phyloP scores from a whole-genome alignment of 495 filamentous ascomycete species.

The Beverwykella pulmonaria region DNA sequence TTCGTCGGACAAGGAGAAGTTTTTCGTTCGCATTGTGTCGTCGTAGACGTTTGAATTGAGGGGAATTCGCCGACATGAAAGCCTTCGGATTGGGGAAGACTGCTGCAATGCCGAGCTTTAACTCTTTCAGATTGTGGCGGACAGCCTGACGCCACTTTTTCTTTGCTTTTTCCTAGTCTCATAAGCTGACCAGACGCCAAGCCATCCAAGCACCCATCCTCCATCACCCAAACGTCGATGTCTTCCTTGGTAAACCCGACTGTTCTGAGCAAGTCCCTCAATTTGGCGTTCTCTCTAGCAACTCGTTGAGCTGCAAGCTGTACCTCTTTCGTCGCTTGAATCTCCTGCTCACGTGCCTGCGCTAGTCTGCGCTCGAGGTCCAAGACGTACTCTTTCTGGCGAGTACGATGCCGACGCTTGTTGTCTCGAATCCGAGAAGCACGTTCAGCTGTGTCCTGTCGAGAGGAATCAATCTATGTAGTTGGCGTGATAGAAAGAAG shows the following conservation, averaged over 20 bases:
- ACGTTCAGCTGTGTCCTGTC: conserved; percentile 18
- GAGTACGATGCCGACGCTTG: conserved; percentile 29
- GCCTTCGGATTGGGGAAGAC: too few relatives aligned
- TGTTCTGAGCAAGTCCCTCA: conserved; percentile 17
- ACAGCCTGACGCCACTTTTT: background rate
- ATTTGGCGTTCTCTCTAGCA: conserved; percentile 19
- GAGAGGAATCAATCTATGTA: background rate
- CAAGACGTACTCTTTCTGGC: conserved; percentile 18
- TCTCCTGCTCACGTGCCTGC: conserved; percentile 15
- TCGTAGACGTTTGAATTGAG: too few relatives aligned
- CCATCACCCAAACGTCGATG: conserved; percentile 28
- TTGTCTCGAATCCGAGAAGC: conserved; percentile 28
- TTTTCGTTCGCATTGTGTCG: too few relatives aligned
- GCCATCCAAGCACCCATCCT: conserved; percentile 4
- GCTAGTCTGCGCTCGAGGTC: conserved; percentile 19
- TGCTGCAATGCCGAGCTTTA: too few relatives aligned
- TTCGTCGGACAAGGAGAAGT: background rate
- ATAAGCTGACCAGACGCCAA: background rate
- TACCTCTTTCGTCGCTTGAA: conserved; percentile 27
- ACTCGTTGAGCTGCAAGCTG: conserved; percentile 27
- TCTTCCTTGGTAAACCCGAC: conserved; percentile 9
- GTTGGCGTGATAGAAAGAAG: too few relatives aligned
- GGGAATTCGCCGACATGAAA: too few relatives aligned
- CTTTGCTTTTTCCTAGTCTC: conserved; percentile 6
- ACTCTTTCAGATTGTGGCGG: too few relatives aligned